Evolutionary conservation across 768 basidiomycete genomes (phyloP), one percentile per base, ranked within the genome.

Genomic region (Lactarius quietus): DNA sequence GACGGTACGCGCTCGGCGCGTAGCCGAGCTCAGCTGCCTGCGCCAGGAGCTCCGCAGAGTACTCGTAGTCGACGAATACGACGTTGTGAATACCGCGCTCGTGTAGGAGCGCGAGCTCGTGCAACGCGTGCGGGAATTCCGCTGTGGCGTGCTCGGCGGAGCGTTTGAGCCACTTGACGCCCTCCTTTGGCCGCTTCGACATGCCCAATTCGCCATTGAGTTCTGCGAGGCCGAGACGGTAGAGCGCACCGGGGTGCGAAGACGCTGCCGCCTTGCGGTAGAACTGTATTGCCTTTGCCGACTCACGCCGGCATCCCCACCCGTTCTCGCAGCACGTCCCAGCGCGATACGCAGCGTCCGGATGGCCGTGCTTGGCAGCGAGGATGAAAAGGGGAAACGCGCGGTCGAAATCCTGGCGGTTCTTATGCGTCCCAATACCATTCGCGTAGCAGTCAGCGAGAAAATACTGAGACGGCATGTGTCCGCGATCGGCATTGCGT

Each of bases 251-350:
- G 0, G 95, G 94, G 70, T 98, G 95, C 15, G 89, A 82, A 1
- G 93, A 86, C 0, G 95, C 93, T 0, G 89, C 93, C 8, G 95
- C 93, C 76, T 97, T 98, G 64, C 91, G 86, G 80, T 89, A 98
- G 79, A 95, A 97, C 63, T 90, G 88, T 39, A 98, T 77, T 0
- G 96, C 94, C 73, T 98, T 98, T 52, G 88, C 87, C 20, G 86
- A 88, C 76, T 98, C 97, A 17, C 94, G 84, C 58, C 96, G 82
- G 74, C 94, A 96, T 7, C 97, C 97, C 97, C 96, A 98, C 33
- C 95, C 97, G 71, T 98, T 95, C 82, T 99, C 97, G 76, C 93
- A 97, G 74, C 97, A 99, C 3, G 95, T 95, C 36, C 95, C 97
- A 0, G 95, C 91, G 35, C 96, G 90, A 77, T 95, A 99, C 6